phyloP scores from a whole-genome alignment of 805 yeast species.

The Cyberlindnera galapagoensis region DNA sequence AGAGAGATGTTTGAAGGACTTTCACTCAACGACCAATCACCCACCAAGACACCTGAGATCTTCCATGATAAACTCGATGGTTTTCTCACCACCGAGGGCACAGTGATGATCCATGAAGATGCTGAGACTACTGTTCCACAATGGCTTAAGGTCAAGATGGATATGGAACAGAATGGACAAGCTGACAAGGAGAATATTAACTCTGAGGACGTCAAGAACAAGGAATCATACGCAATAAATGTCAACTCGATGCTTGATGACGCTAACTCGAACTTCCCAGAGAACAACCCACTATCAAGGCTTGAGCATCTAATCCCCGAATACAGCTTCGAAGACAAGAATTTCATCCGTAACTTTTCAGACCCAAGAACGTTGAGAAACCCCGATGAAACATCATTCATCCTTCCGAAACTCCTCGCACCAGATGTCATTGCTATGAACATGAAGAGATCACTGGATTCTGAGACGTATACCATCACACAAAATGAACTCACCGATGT shows the following conservation, averaged over 20 bases:
- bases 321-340: conserved; percentile 22
- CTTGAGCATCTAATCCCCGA: conserved; percentile 9
- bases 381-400: too few species aligned
- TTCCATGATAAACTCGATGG: neutral
- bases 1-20: conserved; percentile 10
- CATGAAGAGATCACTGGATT: too few species aligned
- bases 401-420: too few species aligned
- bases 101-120: conserved; percentile 15
- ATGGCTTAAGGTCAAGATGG: conserved; percentile 17
- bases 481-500: neutral
- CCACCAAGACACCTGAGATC: neutral
- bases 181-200: neutral
- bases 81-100: conserved; percentile 6
- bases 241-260: neutral
- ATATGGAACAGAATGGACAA: conserved; percentile 5
- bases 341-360: conserved; percentile 9
- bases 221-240: conserved; percentile 2
- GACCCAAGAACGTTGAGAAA: conserved; percentile 9
- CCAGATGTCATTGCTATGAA: too few species aligned
- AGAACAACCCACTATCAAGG: too few species aligned
- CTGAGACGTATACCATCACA: too few species aligned
- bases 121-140: conserved; percentile 16
- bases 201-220: conserved; percentile 2
- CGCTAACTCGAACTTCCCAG: neutral
- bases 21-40: conserved; percentile 3